phyloP scores from a whole-genome alignment of 208 protist genomes.

The Crithidia brevicula region DNA sequence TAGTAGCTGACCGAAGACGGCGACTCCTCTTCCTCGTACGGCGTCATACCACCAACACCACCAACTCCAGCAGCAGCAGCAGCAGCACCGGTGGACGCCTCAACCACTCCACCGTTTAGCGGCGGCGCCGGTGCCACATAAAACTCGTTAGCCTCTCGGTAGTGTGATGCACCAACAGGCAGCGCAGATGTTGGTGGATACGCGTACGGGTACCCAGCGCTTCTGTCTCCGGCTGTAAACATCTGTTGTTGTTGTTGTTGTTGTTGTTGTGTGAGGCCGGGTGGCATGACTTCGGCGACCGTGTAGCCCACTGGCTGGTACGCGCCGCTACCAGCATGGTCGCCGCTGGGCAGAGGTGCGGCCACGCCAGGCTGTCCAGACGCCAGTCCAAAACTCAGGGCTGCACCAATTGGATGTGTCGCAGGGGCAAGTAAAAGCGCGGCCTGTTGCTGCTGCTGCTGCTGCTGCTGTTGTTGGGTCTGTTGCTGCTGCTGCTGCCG shows the following conservation, averaged over 20 bases:
- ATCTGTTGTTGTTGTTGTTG: constrained; percentile 3
- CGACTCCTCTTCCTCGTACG: constrained; percentile 23
- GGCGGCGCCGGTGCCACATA: constrained; percentile 26
- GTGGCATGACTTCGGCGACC: constrained; percentile 45
- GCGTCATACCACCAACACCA: background rate
- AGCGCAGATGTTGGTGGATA: background rate
- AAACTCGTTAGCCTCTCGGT: constrained; percentile 10
- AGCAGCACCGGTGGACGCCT: background rate
- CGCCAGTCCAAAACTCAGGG: too few species aligned
- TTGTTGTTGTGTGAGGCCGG: background rate
- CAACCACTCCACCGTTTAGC: constrained; percentile 11
- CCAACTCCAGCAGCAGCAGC: background rate
- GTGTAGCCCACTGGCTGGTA: constrained; percentile 45
- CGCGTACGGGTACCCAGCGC: background rate
- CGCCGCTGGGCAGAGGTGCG: too few species aligned
- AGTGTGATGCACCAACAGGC: background rate
- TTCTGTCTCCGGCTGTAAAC: background rate
- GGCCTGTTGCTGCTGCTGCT: constrained; percentile 12
- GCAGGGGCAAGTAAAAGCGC: background rate
- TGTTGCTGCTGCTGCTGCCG: constrained; percentile 22
- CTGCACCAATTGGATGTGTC: too few species aligned
- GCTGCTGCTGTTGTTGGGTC: constrained; percentile 5
- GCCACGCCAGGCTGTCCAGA: too few species aligned
- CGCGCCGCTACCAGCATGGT: background rate
- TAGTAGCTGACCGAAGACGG: constrained; percentile 35